Base-by-base conservation (phyloP, 345 rosid genomes). In the Gynandropsis gynandra region DNA sequence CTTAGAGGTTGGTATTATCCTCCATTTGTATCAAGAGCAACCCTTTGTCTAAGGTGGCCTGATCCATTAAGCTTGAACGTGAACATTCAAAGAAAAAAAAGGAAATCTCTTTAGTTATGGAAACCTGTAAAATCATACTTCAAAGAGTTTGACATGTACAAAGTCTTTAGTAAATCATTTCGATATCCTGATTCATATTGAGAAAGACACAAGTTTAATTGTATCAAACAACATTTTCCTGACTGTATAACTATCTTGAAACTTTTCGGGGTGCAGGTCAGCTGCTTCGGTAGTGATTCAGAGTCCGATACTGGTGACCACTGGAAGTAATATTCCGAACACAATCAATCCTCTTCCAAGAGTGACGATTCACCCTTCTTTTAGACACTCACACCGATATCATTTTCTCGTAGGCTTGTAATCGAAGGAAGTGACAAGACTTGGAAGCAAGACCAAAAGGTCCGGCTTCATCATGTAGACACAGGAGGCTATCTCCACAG, bases 241-340 rank as follows among this genome's bases (percentile, higher is more conserved):
- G 29, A 24, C 5, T 2, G 5, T 24, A 24, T 24, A 24, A 24
- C 29, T 24, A 2, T 24, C 29, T 24, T 24, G 29, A 24, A 21
- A 47, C 11, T 29, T 9, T 16, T 50, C 31, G 55, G 21, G 51
- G 14, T 71, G 58, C 51, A 93, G 99, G 79, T 93, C 52, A 93
- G 99, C 72, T 93, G 99, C 74, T 93, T 85, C 33, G 99, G 99
- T 51, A 90, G 95, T 40, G 95, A 93, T 17, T 18, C 77, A 47
- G 87, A 88, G 24, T 88, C 97, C 10, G 99, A 93, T 59, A 85
- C 99, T 0, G 99, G 99, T 7, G 99, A 93, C 75, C 73, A 72
- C 58, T 93, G 99, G 99, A 85, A 86, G 99, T 88, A 68, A 68
- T 67, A 54, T 46, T 44, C 5, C 5, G 18, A 16, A 54, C 37